Evolutionary conservation across 306 rosid genomes (phyloP).

Genomic region (Quillaja saponaria): DNA sequence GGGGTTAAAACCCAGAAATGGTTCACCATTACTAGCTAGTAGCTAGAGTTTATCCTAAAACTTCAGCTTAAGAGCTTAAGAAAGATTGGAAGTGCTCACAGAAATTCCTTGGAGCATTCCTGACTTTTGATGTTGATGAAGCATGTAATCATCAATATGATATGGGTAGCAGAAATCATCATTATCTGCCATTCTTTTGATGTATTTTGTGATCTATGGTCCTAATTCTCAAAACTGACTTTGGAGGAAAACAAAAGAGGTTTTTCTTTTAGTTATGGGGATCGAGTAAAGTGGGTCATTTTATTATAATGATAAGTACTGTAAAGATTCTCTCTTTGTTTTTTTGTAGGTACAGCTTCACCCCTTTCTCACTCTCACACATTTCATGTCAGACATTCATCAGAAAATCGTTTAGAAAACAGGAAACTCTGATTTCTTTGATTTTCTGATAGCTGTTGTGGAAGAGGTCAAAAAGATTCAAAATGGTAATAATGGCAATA

Average conservation of each 20-base stretch:
- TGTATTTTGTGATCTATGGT: constrained; percentile 3
- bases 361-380: constrained; percentile 31
- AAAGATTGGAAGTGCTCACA: constrained; percentile 44
- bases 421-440: constrained; percentile 65
- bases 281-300: constrained; percentile 41
- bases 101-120: constrained; percentile 43
- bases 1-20: constrained; percentile 14
- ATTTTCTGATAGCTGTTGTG: constrained; percentile 69
- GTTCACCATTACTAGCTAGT: constrained; percentile 3
- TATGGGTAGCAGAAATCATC: constrained; percentile 60
- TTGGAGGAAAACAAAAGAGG: constrained; percentile 5
- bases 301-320: constrained; percentile 44
- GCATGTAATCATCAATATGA: constrained; percentile 44
- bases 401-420: constrained; percentile 82
- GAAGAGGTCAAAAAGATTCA: constrained; percentile 6
- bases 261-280: constrained; percentile 25
- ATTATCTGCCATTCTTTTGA: constrained; percentile 43
- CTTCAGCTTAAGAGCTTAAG: constrained; percentile 18
- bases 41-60: constrained; percentile 4
- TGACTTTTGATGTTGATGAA: constrained; percentile 35
- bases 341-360: constrained; percentile 31
- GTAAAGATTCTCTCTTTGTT: constrained; percentile 65
- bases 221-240: constrained; percentile 26
- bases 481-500: constrained; percentile 41
- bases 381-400: constrained; percentile 54